Evolutionary conservation across 2,329 filamentous ascomycete species (phyloP), one percentile per base, ranked within the genome.

Genomic region (Microsporum ferrugineum): DNA sequence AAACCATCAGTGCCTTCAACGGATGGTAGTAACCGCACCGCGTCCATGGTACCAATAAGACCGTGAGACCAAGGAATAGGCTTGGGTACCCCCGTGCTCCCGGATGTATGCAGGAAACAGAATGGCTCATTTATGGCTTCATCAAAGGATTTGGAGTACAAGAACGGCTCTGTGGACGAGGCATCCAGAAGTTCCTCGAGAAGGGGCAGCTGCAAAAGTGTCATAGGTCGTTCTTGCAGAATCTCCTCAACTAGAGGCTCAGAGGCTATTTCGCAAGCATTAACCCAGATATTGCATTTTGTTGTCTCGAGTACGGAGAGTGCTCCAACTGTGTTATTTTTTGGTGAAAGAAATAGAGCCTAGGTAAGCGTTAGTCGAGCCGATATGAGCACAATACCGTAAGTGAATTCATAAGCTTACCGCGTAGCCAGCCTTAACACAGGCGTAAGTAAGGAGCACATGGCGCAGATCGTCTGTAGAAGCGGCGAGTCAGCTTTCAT

Each of bases 221-320:
- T 41, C 56, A 58, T 58, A 8, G 56, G 23, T 4, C 56, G 36
- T 7, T 58, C 29, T 31, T 27, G 12, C 17, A 58, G 17, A 8
- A 58, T 43, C 1, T 58, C 34, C 33, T 53, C 49, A 31, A 53
- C 49, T 2, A 53, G 27, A 2, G 49, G 49, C 27, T 53, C 49
- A n/a, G 12, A n/a, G 5, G 49, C 7, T n/a, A 29, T 27, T n/a
- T 53, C 49, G 29, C 49, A 4, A n/a, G 49, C 49, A 6, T 6
- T 33, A 3, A 59, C 41, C 39, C 39, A 59, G 34, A 59, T 59
- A 31, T 59, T 38, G 58, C 58, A 59, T 33, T 59, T 34, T 17
- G 58, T 45, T 23, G 33, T 59, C 23, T 59, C 47, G 14, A 59
- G 47, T 17, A 59, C 58, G 2, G 39, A 38, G 14, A 59, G 14